Evolutionary conservation across 1,139 yeast genomes (phyloP).

Genomic region (Sugiyamaella grinbergsii): DNA sequence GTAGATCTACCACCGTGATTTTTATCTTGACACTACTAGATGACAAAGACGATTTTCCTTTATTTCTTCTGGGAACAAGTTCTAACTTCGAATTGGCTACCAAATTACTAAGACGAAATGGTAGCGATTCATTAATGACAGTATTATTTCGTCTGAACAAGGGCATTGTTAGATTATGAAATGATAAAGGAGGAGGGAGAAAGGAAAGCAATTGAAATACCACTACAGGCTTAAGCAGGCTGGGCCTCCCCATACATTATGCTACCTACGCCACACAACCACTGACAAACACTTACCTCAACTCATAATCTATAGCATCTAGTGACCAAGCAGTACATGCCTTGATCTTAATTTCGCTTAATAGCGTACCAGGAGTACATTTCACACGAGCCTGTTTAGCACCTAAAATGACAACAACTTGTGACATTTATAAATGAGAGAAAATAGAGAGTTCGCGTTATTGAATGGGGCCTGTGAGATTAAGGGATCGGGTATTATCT

Average conservation of each 20-base stretch:
- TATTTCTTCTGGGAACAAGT: constrained; percentile 28
- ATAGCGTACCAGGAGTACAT: constrained; percentile 34
- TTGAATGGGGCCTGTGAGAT: neutral
- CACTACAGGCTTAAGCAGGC: too few species aligned
- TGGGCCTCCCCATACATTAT: too few species aligned
- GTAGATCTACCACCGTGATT: constrained; percentile 34
- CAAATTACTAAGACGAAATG: constrained; percentile 35
- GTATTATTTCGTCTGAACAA: constrained; percentile 22
- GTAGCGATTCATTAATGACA: constrained; percentile 33
- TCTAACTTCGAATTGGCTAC: constrained; percentile 38
- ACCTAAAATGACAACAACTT: constrained; percentile 29
- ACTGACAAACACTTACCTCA: constrained; percentile 31
- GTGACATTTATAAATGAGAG: constrained; percentile 15
- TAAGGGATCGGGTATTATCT: too few species aligned
- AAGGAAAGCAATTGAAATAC: neutral
- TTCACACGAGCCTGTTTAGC: constrained; percentile 33
- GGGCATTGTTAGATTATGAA: constrained; percentile 9
- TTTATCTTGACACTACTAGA: constrained; percentile 30
- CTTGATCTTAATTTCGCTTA: constrained; percentile 34
- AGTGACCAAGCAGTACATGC: constrained; percentile 33
- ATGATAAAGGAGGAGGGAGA: neutral
- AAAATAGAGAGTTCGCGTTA: neutral
- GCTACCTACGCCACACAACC: constrained; percentile 6
- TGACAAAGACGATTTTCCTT: constrained; percentile 19
- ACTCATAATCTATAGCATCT: constrained; percentile 30